phyloP scores from a whole-genome alignment of 768 basidiomycete genomes.

The Suillus spraguei region DNA sequence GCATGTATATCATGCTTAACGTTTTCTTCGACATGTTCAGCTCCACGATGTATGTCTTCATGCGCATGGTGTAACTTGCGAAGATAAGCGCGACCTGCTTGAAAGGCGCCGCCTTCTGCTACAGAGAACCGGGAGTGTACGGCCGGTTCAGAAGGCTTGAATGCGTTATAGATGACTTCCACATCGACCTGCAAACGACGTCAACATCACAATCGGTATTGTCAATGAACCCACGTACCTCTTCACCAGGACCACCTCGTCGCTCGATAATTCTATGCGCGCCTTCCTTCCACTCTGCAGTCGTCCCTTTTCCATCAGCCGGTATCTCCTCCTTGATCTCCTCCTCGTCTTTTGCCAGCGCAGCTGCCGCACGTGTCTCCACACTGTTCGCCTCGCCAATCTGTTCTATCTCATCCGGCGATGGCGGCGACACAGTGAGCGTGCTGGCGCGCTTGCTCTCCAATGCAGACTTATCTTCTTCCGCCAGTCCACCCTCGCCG shows the following conservation, averaged over 20 bases:
- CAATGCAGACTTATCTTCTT: constrained; percentile 31
- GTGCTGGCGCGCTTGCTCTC: constrained; percentile 28
- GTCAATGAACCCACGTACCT: constrained; percentile 46
- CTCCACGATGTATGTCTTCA: constrained; percentile 25
- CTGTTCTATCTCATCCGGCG: constrained; percentile 17
- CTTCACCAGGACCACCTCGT: constrained; percentile 58
- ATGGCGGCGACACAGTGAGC: constrained; percentile 9
- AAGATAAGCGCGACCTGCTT: constrained; percentile 16
- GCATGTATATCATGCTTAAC: constrained; percentile 21
- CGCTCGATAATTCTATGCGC: constrained; percentile 67
- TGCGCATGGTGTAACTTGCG: constrained; percentile 20
- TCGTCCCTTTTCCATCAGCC: constrained; percentile 45
- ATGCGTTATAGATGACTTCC: constrained; percentile 55
- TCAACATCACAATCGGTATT: constrained; percentile 15
- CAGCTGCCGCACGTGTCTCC: constrained; percentile 16
- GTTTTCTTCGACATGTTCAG: constrained; percentile 24
- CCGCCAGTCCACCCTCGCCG: constrained; percentile 36
- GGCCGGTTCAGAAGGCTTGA: constrained; percentile 17
- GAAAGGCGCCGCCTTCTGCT: constrained; percentile 6
- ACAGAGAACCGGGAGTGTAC: constrained; percentile 9
- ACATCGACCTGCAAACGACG: constrained; percentile 57
- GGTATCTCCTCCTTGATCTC: constrained; percentile 37
- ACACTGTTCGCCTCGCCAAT: constrained; percentile 9
- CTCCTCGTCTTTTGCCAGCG: constrained; percentile 20
- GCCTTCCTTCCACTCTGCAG: constrained; percentile 72